These are phyloP conservation scores for Talaromyces verruculosus DNA, from an alignment of 2,329 filamentous ascomycete species.

Conservation along the genomic window DNA sequence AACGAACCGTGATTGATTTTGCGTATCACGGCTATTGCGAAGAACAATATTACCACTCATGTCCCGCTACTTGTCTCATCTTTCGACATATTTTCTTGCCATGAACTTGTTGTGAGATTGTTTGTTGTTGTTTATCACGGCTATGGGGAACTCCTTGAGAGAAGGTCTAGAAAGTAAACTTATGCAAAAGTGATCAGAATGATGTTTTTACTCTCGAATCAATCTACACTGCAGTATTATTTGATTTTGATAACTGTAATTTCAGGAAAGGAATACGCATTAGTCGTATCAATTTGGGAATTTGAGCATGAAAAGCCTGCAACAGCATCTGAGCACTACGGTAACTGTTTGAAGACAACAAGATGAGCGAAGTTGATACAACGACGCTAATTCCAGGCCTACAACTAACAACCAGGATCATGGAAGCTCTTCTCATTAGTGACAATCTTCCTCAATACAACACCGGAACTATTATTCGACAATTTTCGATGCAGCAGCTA, in stretches of 20 bases:
- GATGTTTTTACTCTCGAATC: not conserved
- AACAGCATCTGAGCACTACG: too few relatives aligned
- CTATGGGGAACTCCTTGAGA: not conserved
- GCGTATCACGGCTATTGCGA: not conserved
- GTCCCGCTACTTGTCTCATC: not conserved
- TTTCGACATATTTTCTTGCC: not conserved
- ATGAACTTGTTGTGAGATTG: not conserved
- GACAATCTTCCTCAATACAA: too few relatives aligned
- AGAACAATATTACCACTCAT: not conserved
- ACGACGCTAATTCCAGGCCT: too few relatives aligned
- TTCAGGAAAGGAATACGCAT: not conserved
- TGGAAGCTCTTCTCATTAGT: too few relatives aligned
- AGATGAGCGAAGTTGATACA: too few relatives aligned
- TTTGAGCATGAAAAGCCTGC: too few relatives aligned
- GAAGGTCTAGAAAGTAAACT: not conserved
- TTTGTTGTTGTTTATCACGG: not conserved
- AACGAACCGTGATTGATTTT: conserved; percentile 43
- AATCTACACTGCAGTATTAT: not conserved
- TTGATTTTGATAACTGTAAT: not conserved
- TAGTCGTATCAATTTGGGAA: not conserved
- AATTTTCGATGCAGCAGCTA: too few relatives aligned
- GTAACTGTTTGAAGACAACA: too few relatives aligned
- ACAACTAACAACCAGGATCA: too few relatives aligned
- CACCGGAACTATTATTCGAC: too few relatives aligned
- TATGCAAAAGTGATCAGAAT: conserved; percentile 5